Base-by-base conservation (phyloP, 2,329 filamentous ascomycete species). In the Beauveria scarabaeidicola region DNA sequence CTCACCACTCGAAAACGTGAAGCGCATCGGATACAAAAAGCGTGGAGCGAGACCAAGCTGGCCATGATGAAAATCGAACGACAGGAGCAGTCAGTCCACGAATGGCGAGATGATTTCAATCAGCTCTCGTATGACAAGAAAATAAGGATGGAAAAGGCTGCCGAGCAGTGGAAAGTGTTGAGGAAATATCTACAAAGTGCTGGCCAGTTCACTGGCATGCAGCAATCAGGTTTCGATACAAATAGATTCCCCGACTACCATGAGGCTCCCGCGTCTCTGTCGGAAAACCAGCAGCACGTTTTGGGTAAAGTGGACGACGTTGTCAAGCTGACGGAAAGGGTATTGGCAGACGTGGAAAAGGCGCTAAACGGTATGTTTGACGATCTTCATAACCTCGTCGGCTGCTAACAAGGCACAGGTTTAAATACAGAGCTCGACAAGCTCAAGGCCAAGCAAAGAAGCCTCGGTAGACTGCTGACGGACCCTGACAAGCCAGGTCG, bases 1-100 rank as follows among this genome's bases (percentile, higher is more conserved):
- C 68, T 81, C 55, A 70, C 72, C 52, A 69, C 65, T 11, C 74
- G 76, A 15, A 77, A 75, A 58, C 70, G 78, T 11, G 75, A 79
- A 56, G 77, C 80, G 15, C 62, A 75, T 9, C 72, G 74, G 8
- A 79, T 82, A 46, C 76, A 78, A 61, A 61, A 62, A 13, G 72
- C 67, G 1, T 73, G 68, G 70, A 67, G 66, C 41, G 65, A 71
- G 19, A 71, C 69, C 5, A 73, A 72, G 56, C 64, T 62, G 32
- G 66, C 64, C 11, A 64, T 69, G 44, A 50, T 59, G 6, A 66
- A 58, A 13, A 59, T 74, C 13, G 46, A 59, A 4, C 58, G 63
- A 8, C 64, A 71, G 41, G 66, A 70, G 46, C 58, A 66, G 43
- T 62, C 63, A 10, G 61, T 71, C 11, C 65, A 70, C 38, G 66